A percentile compares a stretch with the other conserved stretches of the same genome.
Evolutionary conservation across 768 basidiomycete genomes (phyloP).

Genomic region (Leccinum subgranulosum): DNA sequence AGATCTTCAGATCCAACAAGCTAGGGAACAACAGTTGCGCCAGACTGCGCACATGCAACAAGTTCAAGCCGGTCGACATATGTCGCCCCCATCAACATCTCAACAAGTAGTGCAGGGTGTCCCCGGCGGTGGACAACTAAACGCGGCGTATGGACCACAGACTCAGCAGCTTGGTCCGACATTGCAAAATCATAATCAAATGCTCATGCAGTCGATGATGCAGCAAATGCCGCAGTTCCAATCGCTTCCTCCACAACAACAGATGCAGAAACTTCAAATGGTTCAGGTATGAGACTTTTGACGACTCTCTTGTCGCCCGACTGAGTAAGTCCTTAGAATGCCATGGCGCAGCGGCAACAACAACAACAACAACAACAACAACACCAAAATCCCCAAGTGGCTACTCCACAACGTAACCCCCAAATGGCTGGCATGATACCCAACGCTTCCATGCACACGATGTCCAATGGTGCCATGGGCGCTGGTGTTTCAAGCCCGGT

Average conservation of each 20-base stretch:
- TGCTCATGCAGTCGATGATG: constrained; percentile 55
- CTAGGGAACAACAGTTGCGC: constrained; percentile 33
- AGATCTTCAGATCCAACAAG: constrained; percentile 36
- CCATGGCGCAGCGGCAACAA: constrained; percentile 28
- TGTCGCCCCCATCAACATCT: constrained; percentile 39
- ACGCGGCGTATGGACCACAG: constrained; percentile 25
- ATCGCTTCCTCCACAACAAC: constrained; percentile 46
- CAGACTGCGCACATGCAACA: constrained; percentile 34
- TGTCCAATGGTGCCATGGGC: constrained; percentile 27
- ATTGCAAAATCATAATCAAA: constrained; percentile 55
- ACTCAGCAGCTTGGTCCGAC: constrained; percentile 45
- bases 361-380: constrained; percentile 30
- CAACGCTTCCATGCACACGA: constrained; percentile 23
- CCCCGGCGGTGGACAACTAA: constrained; percentile 18
- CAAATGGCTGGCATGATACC: constrained; percentile 31
- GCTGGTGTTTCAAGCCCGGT: constrained; percentile 26
- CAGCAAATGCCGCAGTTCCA: constrained; percentile 52
- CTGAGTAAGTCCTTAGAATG: constrained; percentile 13
- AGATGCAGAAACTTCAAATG: constrained; percentile 56
- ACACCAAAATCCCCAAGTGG: constrained; percentile 26
- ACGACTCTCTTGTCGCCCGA: neutral
- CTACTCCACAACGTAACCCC: constrained; percentile 24
- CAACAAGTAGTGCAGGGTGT: constrained; percentile 19
- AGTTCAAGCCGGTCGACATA: constrained; percentile 36
- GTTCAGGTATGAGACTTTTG: constrained; percentile 42